A percentile compares a stretch with the other conserved stretches of the same genome.
phyloP scores from a whole-genome alignment of 441 rosid genomes.

The Capsella rubella region DNA sequence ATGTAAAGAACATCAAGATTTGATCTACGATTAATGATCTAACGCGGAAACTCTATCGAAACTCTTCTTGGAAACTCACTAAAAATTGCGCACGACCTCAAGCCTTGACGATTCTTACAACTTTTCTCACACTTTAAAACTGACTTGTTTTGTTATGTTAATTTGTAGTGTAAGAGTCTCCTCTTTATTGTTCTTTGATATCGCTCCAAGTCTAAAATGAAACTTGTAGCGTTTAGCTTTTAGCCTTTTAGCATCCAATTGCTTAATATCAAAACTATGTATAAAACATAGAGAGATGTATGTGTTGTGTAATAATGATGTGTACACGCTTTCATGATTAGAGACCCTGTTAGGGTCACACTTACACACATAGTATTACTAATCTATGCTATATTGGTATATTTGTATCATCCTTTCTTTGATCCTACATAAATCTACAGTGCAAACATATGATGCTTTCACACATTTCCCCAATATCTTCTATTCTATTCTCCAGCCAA shows the following conservation, averaged over 20 bases:
- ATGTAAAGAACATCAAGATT: no score
- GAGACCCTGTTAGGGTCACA: neutral
- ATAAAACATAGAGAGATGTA: neutral
- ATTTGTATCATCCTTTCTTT: neutral
- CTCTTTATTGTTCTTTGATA: neutral
- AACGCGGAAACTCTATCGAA: no score
- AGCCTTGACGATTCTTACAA: no score
- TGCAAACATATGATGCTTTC: neutral
- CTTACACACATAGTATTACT: neutral
- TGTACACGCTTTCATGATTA: slow-evolving; percentile 4
- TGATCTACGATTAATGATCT: no score
- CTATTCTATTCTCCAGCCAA: slow-evolving; percentile 9
- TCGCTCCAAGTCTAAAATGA: neutral
- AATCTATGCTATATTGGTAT: neutral
- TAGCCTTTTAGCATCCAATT: neutral
- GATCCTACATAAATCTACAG: neutral
- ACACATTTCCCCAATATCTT: slow-evolving; percentile 3
- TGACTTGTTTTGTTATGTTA: neutral
- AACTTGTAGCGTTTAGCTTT: neutral
- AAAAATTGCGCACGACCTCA: no score
- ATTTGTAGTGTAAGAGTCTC: neutral
- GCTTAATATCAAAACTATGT: neutral
- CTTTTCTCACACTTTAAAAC: neutral
- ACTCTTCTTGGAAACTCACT: no score
- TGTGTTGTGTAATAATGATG: neutral